A percentile compares a stretch with the other conserved stretches of the same genome.
Evolutionary conservation across 2,329 filamentous ascomycete species (phyloP).

Genomic region (Penicillium sp.): DNA sequence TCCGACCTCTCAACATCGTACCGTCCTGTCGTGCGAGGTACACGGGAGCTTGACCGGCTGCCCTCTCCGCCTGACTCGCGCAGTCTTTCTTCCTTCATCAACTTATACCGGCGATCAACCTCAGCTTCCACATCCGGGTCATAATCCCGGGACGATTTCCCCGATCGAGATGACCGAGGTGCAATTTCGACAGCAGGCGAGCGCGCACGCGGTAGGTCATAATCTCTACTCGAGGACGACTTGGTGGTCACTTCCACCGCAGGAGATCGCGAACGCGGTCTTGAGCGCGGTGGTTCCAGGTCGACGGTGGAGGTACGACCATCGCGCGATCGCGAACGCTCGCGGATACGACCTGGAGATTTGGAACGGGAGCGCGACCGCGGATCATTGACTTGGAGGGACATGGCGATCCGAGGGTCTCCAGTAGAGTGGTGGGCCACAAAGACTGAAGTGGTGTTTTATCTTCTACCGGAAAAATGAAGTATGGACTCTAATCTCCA

Average conservation of each 20-base stretch:
- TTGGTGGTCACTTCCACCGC: neutral
- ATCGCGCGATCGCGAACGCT: slow-evolving; percentile 42
- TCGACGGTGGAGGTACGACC: slow-evolving; percentile 26
- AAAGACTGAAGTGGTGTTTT: slow-evolving; percentile 8
- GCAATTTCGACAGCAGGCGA: slow-evolving; percentile 17
- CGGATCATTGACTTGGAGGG: slow-evolving; percentile 37
- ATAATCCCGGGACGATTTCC: slow-evolving; percentile 6
- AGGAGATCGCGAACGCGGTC: slow-evolving; percentile 18
- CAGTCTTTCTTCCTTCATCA: slow-evolving; percentile 12
- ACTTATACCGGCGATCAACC: slow-evolving; percentile 19
- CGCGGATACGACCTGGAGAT: slow-evolving; percentile 38
- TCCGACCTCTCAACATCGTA: slow-evolving; percentile 20
- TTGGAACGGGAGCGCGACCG: slow-evolving; percentile 42
- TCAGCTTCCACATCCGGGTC: slow-evolving; percentile 16
- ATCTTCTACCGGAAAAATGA: too few species aligned
- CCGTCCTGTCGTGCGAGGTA: slow-evolving; percentile 16
- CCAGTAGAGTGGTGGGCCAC: slow-evolving; percentile 3
- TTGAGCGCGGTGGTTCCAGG: slow-evolving; percentile 19
- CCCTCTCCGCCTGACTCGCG: slow-evolving; percentile 7
- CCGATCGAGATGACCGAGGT: slow-evolving; percentile 1
- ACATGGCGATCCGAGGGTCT: slow-evolving; percentile 20
- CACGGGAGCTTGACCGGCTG: slow-evolving; percentile 6
- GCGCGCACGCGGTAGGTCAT: slow-evolving; percentile 23
- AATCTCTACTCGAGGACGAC: neutral
- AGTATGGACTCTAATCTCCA: too few species aligned